Evolutionary conservation across 1,139 yeast species (phyloP).

Genomic region (Candida anutae): DNA sequence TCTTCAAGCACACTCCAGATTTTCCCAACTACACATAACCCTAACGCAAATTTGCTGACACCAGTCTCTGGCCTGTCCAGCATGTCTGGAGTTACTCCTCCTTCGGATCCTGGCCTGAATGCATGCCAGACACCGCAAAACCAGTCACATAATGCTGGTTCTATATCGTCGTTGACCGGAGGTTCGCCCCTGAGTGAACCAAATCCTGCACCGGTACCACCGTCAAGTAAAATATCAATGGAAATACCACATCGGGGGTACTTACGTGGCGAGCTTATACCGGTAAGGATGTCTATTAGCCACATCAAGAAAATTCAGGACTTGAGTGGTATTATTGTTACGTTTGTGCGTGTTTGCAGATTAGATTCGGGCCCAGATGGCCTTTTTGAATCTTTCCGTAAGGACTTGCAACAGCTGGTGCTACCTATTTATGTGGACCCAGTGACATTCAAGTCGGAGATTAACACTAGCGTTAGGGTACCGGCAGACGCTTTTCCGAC

Average conservation of each 20-base stretch:
- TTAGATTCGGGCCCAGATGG: slow-evolving; percentile 61
- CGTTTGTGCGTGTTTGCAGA: slow-evolving; percentile 74
- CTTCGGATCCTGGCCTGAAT: slow-evolving; percentile 1
- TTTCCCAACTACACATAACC: no score
- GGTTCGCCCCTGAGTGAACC: no score
- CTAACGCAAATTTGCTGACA: not conserved
- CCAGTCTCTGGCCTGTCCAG: not conserved
- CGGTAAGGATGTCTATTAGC: slow-evolving; percentile 55
- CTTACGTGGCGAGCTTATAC: slow-evolving; percentile 70
- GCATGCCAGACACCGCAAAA: slow-evolving; percentile 1
- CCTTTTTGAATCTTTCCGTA: slow-evolving; percentile 69
- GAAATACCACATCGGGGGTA: slow-evolving; percentile 64
- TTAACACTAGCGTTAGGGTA: slow-evolving; percentile 57
- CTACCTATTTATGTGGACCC: slow-evolving; percentile 80
- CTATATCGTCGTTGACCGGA: not conserved
- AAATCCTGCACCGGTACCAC: not conserved
- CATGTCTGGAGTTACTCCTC: slow-evolving; percentile 1
- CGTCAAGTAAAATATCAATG: slow-evolving; percentile 36
- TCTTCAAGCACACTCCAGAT: no score
- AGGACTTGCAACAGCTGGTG: slow-evolving; percentile 72
- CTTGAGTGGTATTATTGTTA: slow-evolving; percentile 69
- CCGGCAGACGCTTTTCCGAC: slow-evolving; percentile 89
- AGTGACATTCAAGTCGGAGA: slow-evolving; percentile 45
- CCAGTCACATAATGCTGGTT: slow-evolving; percentile 13
- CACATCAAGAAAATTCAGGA: slow-evolving; percentile 69